Conservation (phyloP, 1,139 yeast species). For the Saccharomycopsis hybrid region DNA sequence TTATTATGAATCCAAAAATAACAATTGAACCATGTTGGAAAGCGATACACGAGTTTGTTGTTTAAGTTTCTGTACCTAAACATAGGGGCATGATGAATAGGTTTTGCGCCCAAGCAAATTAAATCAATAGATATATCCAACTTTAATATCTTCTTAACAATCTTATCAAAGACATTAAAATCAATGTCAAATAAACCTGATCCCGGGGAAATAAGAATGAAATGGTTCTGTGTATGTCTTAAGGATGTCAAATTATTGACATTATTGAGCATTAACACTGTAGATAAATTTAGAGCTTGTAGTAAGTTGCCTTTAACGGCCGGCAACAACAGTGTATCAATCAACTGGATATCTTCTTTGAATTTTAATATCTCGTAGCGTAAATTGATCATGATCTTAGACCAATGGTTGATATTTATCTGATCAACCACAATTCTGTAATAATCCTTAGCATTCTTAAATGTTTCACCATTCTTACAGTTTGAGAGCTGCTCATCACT, state of each 20-base stretch:
- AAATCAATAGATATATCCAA: slow-evolving; percentile 85
- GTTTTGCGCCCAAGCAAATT: slow-evolving; percentile 84
- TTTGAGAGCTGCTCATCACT: slow-evolving; percentile 51
- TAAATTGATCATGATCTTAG: slow-evolving; percentile 80
- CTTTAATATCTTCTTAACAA: slow-evolving; percentile 68
- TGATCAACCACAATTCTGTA: slow-evolving; percentile 95
- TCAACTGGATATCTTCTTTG: slow-evolving; percentile 59
- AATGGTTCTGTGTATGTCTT: slow-evolving; percentile 80
- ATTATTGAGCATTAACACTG: slow-evolving; percentile 72
- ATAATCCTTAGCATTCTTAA: slow-evolving; percentile 65
- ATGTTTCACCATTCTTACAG: slow-evolving; percentile 66
- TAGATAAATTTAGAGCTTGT: slow-evolving; percentile 81
- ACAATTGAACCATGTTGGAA: slow-evolving; percentile 92
- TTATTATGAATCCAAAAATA: slow-evolving; percentile 60
- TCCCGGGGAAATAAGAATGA: slow-evolving; percentile 83
- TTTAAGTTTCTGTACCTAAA: slow-evolving; percentile 60
- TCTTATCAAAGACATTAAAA: slow-evolving; percentile 63
- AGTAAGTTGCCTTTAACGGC: slow-evolving; percentile 84
- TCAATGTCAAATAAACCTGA: slow-evolving; percentile 92
- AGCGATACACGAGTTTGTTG: slow-evolving; percentile 61
- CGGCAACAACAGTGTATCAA: slow-evolving; percentile 55
- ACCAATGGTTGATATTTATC: slow-evolving; percentile 83
- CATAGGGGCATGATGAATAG: slow-evolving; percentile 85
- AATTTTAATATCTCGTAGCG: slow-evolving; percentile 82
- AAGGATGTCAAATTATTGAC: slow-evolving; percentile 73